phyloP scores from a whole-genome alignment of 495 filamentous ascomycete species.

The Echria macrotheca region DNA sequence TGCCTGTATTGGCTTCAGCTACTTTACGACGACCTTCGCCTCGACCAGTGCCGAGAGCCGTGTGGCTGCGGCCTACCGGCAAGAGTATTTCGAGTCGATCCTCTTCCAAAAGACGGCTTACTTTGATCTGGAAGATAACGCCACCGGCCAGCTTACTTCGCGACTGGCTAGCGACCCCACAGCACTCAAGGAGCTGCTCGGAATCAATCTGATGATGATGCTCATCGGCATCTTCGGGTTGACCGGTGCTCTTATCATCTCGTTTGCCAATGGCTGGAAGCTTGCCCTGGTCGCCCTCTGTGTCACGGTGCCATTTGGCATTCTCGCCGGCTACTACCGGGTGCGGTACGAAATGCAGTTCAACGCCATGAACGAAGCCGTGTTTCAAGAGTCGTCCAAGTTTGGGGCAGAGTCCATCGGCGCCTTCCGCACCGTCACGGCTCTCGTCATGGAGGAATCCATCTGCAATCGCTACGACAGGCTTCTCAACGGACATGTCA shows the following conservation, averaged over 20 bases:
- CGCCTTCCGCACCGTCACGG: slow-evolving; percentile 54
- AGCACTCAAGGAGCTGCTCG: slow-evolving; percentile 57
- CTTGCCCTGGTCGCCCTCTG: slow-evolving; percentile 46
- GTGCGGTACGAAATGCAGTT: slow-evolving; percentile 53
- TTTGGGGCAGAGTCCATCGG: slow-evolving; percentile 58
- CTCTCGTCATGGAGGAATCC: slow-evolving; percentile 50
- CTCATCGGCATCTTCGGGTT: slow-evolving; percentile 47
- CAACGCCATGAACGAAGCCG: slow-evolving; percentile 48
- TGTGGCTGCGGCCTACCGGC: slow-evolving; percentile 47
- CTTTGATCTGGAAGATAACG: slow-evolving; percentile 59
- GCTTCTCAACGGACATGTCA: slow-evolving; percentile 36
- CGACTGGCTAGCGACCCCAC: slow-evolving; percentile 54
- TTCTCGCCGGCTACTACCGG: slow-evolving; percentile 47
- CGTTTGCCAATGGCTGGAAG: slow-evolving; percentile 55
- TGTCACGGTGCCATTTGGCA: slow-evolving; percentile 43
- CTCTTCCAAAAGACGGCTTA: slow-evolving; percentile 54
- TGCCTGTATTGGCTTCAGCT: slow-evolving; percentile 32
- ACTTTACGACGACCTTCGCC: slow-evolving; percentile 32
- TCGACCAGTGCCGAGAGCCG: slow-evolving; percentile 34
- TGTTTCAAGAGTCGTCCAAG: slow-evolving; percentile 53
- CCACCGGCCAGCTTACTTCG: slow-evolving; percentile 56
- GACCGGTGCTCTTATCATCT: slow-evolving; percentile 43
- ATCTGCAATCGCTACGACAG: slow-evolving; percentile 42
- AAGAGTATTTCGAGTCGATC: slow-evolving; percentile 54
- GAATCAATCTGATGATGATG: slow-evolving; percentile 49